A percentile compares a stretch with the other conserved stretches of the same genome.
These are phyloP conservation scores for Hypoxylon rickii DNA, from an alignment of 495 filamentous ascomycete genomes.

Conservation along the genomic window DNA sequence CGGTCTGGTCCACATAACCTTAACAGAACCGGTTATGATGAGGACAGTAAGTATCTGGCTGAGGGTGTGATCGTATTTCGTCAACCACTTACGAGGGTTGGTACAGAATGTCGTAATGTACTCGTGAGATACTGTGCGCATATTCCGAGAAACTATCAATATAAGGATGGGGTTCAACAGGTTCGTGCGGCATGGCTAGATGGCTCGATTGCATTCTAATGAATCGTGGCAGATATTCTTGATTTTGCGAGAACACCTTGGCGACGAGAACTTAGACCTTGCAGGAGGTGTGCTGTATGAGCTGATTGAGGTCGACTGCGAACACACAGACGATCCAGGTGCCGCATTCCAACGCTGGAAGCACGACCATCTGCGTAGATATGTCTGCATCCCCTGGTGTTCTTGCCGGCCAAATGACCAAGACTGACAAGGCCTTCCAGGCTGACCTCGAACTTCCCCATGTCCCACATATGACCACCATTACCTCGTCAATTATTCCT, in stretches of 20 bases:
- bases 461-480: constrained; percentile 43
- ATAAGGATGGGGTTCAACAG: constrained; percentile 41
- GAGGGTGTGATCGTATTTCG: background rate
- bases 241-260: constrained; percentile 40
- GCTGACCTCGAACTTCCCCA: constrained; percentile 41
- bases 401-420: background rate
- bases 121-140: constrained; percentile 42
- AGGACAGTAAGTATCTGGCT: constrained; percentile 32
- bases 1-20: constrained; percentile 34
- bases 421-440: constrained; percentile 24
- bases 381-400: constrained; percentile 20
- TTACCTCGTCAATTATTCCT: constrained; percentile 39
- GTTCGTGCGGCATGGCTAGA: constrained; percentile 7
- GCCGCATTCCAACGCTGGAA: constrained; percentile 42
- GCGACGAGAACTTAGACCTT: constrained; percentile 41
- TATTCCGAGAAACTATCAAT: constrained; percentile 41
- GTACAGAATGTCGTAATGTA: constrained; percentile 42
- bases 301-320: constrained; percentile 41
- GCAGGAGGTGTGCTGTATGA: constrained; percentile 43
- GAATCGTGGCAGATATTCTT: constrained; percentile 33
- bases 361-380: constrained; percentile 41
- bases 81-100: constrained; percentile 4
- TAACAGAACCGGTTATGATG: constrained; percentile 33
- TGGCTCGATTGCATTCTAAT: constrained; percentile 1
- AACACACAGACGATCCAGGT: constrained; percentile 41